Conservation (phyloP, 169 alveolate species). For the Plasmodium sp. region DNA sequence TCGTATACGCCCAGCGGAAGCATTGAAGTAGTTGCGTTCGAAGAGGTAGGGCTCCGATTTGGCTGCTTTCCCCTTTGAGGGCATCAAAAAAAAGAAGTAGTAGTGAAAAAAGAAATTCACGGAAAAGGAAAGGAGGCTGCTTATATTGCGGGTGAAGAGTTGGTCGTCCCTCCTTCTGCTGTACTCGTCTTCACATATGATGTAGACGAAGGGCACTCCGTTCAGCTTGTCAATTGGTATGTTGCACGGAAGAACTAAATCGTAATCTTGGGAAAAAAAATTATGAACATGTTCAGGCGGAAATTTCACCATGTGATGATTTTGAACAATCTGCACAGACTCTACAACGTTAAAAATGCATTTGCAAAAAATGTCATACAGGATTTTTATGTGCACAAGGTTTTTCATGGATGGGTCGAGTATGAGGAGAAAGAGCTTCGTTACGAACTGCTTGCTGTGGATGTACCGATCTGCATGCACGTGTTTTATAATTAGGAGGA, state of each 20-base stretch:
- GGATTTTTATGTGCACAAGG: conserved; percentile 18
- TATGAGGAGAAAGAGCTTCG: conserved; percentile 37
- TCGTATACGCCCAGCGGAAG: neutral
- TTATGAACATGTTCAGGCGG: neutral
- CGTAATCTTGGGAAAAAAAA: neutral
- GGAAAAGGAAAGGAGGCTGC: conserved; percentile 14
- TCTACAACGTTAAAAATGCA: conserved; percentile 38
- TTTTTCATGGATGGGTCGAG: conserved; percentile 45
- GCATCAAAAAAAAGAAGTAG: conserved; percentile 10
- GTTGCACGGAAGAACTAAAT: neutral
- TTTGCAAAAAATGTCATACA: conserved; percentile 27
- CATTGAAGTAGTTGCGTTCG: conserved; percentile 44
- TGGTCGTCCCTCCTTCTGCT: neutral
- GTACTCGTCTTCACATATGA: conserved; percentile 68
- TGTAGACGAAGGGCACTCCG: conserved; percentile 26
- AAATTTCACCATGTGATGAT: neutral
- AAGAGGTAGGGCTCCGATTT: neutral
- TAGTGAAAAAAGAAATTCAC: conserved; percentile 32
- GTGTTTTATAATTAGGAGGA: neutral
- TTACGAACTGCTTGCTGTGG: conserved; percentile 17
- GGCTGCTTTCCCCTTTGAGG: neutral
- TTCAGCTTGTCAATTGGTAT: conserved; percentile 45
- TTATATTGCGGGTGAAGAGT: conserved; percentile 2
- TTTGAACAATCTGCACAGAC: conserved; percentile 6
- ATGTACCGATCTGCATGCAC: conserved; percentile 11